phyloP scores from a whole-genome alignment of 345 rosid species.

The Salix koriyanagi region DNA sequence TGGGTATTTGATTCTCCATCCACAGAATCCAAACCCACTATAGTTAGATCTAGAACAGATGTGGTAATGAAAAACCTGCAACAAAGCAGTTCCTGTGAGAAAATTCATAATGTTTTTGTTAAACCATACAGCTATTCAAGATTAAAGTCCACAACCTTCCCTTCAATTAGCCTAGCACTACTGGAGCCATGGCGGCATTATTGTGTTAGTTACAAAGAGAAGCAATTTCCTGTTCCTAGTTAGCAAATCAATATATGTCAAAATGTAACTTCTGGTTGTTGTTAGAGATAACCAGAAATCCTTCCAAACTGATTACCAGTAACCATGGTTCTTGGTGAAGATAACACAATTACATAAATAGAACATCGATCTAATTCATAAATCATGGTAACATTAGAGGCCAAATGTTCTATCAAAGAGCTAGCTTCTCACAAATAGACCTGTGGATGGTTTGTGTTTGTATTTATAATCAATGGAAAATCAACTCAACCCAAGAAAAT shows the following conservation, averaged over 20 bases:
- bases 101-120: neutral
- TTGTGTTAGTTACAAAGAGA: neutral
- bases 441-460: too few species aligned
- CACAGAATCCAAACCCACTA: conserved; percentile 67
- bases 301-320: neutral
- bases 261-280: neutral
- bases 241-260: neutral
- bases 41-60: conserved; percentile 83
- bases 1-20: conserved; percentile 74
- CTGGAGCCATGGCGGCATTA: neutral
- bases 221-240: neutral
- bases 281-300: neutral
- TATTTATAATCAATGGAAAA: too few species aligned
- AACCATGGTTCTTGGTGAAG: too few species aligned
- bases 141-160: neutral
- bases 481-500: too few species aligned
- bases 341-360: too few species aligned
- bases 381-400: too few species aligned
- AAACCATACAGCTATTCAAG: neutral
- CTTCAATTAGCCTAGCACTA: neutral
- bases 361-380: too few species aligned
- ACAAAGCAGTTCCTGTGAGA: conserved; percentile 11
- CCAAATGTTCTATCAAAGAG: too few species aligned
- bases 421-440: too few species aligned
- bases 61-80: conserved; percentile 93